A percentile compares a stretch with the other conserved stretches of the same genome.
These are phyloP conservation scores for Macadamia tetraphylla DNA, from an alignment of 164 flowering plant genomes.

Conservation along the genomic window DNA sequence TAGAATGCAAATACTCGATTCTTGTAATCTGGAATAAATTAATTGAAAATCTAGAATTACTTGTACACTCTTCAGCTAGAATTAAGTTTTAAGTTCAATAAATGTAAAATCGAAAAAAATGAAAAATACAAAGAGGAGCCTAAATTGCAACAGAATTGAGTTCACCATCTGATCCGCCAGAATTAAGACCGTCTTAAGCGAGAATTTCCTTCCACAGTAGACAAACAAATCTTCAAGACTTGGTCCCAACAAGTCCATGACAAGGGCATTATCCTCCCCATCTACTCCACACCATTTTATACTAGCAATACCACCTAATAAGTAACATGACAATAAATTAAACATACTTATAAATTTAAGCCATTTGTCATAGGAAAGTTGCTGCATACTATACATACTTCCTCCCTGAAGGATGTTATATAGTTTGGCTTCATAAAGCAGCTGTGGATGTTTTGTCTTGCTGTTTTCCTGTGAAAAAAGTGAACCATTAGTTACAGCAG, in stretches of 20 bases:
- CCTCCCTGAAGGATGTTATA: conserved; percentile 91
- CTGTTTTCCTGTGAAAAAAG: conserved; percentile 61
- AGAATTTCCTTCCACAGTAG: conserved; percentile 91
- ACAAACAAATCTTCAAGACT: conserved; percentile 96
- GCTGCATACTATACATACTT: conserved; percentile 47
- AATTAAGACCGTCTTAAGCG: conserved; percentile 88
- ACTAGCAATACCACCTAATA: conserved; percentile 79
- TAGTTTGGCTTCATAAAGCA: conserved; percentile 93
- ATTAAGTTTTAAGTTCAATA: background rate
- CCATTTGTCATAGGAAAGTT: background rate
- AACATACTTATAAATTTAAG: background rate
- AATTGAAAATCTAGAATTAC: background rate
- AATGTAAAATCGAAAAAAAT: too few relatives aligned
- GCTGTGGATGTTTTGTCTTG: conserved; percentile 93
- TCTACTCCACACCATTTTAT: conserved; percentile 89
- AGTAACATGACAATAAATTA: background rate
- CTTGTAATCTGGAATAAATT: conserved; percentile 62
- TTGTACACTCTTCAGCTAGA: background rate
- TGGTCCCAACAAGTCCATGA: conserved; percentile 92
- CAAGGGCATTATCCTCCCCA: conserved; percentile 77
- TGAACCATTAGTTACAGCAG: background rate
- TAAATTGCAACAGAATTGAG: background rate
- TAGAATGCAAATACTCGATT: conserved; percentile 87
- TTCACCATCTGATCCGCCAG: conserved; percentile 98
- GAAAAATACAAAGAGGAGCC: too few relatives aligned